Conservation (phyloP, 805 yeast species). For the Ogataea nonfermentans region DNA sequence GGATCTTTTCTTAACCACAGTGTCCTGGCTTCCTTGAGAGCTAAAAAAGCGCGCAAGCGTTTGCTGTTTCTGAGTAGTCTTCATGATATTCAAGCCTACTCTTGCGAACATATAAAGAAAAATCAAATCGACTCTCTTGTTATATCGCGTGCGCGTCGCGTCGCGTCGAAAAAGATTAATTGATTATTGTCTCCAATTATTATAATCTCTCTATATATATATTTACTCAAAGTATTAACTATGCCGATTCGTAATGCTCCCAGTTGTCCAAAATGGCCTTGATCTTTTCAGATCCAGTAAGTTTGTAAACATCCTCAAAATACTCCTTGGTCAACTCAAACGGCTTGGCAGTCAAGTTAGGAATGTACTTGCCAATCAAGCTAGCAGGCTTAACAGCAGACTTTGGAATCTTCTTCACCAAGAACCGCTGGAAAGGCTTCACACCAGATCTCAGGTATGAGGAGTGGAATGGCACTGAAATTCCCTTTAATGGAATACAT, state of each 20-base stretch:
- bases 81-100: slow-evolving; percentile 2
- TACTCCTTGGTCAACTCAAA: slow-evolving; percentile 94
- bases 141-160: slow-evolving; percentile 2
- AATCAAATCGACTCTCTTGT: background rate
- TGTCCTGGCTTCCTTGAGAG: slow-evolving; percentile 1
- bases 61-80: slow-evolving; percentile 20
- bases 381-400: slow-evolving; percentile 94
- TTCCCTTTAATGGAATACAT: slow-evolving; percentile 96
- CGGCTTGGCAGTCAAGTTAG: slow-evolving; percentile 97
- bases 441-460: slow-evolving; percentile 98
- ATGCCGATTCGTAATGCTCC: slow-evolving; percentile 73
- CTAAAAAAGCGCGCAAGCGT: slow-evolving; percentile 23
- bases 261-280: slow-evolving; percentile 90
- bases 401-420: slow-evolving; percentile 92
- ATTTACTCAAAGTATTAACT: slow-evolving; percentile 9
- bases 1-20: slow-evolving; percentile 10
- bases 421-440: slow-evolving; percentile 97
- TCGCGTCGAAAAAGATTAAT: slow-evolving; percentile 1
- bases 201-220: slow-evolving; percentile 4
- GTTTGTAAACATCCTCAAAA: slow-evolving; percentile 90
- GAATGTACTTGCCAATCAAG: slow-evolving; percentile 93
- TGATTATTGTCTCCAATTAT: slow-evolving; percentile 3
- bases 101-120: slow-evolving; percentile 5
- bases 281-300: slow-evolving; percentile 90
- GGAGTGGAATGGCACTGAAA: slow-evolving; percentile 99